A percentile compares a stretch with the other conserved stretches of the same genome.
Conservation (phyloP, 2,329 filamentous ascomycete genomes). For the Fusarium dlaminii region DNA sequence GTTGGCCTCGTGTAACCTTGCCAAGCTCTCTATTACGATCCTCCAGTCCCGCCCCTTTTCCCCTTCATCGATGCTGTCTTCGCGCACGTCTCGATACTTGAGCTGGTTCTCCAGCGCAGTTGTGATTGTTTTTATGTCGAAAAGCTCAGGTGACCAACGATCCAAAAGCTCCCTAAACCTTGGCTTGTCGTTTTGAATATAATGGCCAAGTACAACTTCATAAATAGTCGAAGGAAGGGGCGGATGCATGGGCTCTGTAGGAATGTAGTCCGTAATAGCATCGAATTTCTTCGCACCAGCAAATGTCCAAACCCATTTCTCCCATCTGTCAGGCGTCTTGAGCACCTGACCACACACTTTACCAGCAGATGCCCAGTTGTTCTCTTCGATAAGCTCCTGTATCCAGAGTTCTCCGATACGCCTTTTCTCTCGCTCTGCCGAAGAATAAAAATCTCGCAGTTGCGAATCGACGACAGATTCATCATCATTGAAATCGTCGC, state of each 20-base stretch:
- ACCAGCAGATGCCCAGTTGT: slow-evolving; percentile 82
- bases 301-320: slow-evolving; percentile 95
- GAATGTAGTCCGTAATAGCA: slow-evolving; percentile 87
- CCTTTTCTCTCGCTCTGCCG: slow-evolving; percentile 85
- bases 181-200: slow-evolving; percentile 79
- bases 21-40: slow-evolving; percentile 86
- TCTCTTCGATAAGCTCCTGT: slow-evolving; percentile 78
- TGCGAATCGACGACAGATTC: slow-evolving; percentile 64
- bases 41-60: slow-evolving; percentile 84
- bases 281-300: slow-evolving; percentile 86
- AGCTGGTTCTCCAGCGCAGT: slow-evolving; percentile 85
- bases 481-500: slow-evolving; percentile 80
- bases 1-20: slow-evolving; percentile 83
- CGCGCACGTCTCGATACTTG: slow-evolving; percentile 75
- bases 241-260: slow-evolving; percentile 78
- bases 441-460: slow-evolving; percentile 67
- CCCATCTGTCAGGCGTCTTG: slow-evolving; percentile 82
- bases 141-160: slow-evolving; percentile 84
- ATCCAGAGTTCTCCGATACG: slow-evolving; percentile 95
- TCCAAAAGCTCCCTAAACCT: slow-evolving; percentile 83
- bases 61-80: slow-evolving; percentile 79
- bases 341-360: slow-evolving; percentile 85
- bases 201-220: slow-evolving; percentile 88
- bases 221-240: slow-evolving; percentile 85
- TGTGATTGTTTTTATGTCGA: slow-evolving; percentile 79